phyloP scores from a whole-genome alignment of 2,329 filamentous ascomycete species.

The Emericellopsis cladophorae region DNA sequence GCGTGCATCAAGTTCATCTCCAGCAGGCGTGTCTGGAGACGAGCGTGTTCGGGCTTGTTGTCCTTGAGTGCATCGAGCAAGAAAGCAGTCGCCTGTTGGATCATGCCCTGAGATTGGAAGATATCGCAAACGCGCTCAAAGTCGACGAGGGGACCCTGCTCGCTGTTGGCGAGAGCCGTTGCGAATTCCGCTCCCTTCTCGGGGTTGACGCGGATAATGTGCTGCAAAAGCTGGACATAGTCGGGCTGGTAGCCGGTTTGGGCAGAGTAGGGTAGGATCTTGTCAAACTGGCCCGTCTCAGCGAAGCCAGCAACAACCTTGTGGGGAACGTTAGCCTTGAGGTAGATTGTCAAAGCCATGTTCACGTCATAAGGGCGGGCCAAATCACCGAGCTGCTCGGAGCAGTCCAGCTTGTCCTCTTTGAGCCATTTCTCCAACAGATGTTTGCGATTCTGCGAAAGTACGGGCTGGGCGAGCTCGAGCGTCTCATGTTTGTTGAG shows the following conservation, averaged over 20 bases:
- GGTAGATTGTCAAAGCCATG: constrained; percentile 78
- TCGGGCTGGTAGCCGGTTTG: constrained; percentile 87
- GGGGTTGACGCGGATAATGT: constrained; percentile 81
- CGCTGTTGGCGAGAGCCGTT: constrained; percentile 78
- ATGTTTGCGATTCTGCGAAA: constrained; percentile 89
- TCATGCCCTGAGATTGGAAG: constrained; percentile 95
- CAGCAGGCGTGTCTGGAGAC: constrained; percentile 83
- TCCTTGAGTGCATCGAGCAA: constrained; percentile 89
- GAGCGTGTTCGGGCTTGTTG: constrained; percentile 85
- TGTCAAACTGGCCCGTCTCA: constrained; percentile 92
- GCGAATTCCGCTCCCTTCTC: constrained; percentile 95
- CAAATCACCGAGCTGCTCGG: constrained; percentile 91
- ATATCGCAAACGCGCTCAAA: constrained; percentile 93
- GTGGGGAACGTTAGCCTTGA: constrained; percentile 78
- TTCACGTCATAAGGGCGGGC: constrained; percentile 81
- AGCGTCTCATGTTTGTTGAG: constrained; percentile 90
- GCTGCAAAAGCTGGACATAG: constrained; percentile 81
- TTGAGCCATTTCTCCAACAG: constrained; percentile 96
- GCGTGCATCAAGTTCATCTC: constrained; percentile 98
- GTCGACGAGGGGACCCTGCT: constrained; percentile 77
- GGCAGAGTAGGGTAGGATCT: constrained; percentile 84
- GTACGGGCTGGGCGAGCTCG: constrained; percentile 83
- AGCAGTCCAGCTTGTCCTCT: constrained; percentile 91
- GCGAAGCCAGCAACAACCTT: constrained; percentile 94
- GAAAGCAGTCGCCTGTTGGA: constrained; percentile 97